These are phyloP conservation scores for Citrus hindsii DNA, from an alignment of 345 rosid species.

Conservation along the genomic window DNA sequence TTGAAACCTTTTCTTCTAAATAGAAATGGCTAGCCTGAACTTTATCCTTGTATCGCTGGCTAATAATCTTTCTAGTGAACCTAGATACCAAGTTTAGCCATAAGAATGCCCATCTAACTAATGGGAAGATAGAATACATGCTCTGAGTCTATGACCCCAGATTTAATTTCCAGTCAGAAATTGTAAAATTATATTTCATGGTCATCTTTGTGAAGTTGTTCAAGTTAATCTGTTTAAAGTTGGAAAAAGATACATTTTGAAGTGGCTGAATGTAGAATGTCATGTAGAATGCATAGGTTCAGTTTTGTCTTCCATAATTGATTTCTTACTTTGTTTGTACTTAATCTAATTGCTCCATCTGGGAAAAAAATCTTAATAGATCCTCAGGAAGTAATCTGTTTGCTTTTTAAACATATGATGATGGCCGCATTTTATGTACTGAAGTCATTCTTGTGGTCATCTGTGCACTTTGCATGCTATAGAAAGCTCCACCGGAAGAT, in stretches of 20 bases:
- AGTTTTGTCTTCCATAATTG: neutral
- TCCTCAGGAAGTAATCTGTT: neutral
- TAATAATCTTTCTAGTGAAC: slow-evolving; percentile 2
- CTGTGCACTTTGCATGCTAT: neutral
- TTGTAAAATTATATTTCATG: neutral
- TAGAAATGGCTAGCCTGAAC: neutral
- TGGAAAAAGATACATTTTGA: neutral
- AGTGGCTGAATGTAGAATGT: neutral
- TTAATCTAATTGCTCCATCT: neutral
- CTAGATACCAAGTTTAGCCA: neutral
- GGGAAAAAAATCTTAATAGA: neutral
- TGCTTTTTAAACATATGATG: neutral
- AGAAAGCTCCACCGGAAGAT: neutral
- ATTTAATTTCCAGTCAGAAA: neutral
- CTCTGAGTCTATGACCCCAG: neutral
- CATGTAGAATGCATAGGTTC: neutral
- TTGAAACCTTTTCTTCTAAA: neutral
- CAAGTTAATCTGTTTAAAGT: neutral
- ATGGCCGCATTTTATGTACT: neutral
- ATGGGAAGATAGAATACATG: neutral
- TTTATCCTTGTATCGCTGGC: neutral
- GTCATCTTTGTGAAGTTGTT: neutral
- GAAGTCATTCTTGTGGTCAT: neutral
- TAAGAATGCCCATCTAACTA: slow-evolving; percentile 1
- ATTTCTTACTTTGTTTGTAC: neutral